Conservation (phyloP, 2,329 filamentous ascomycete species). For the Intubia oerlemansii region DNA sequence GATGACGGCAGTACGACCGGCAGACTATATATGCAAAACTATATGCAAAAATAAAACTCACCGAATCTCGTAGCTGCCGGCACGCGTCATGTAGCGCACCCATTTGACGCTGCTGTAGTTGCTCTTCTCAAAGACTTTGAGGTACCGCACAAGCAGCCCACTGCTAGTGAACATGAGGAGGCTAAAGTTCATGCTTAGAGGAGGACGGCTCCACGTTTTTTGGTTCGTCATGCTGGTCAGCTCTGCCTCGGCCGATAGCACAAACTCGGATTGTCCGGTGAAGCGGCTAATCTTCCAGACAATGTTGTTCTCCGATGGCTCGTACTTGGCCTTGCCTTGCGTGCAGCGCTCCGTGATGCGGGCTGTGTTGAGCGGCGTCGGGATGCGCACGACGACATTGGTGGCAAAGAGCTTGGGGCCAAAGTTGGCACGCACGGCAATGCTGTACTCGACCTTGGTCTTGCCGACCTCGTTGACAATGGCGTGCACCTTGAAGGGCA, state of each 20-base stretch:
- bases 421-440: conserved; percentile 93
- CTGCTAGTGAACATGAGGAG: conserved; percentile 97
- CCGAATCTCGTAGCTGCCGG: conserved; percentile 94
- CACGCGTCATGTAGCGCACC: conserved; percentile 97
- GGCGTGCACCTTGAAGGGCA: conserved; percentile 96
- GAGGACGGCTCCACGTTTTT: conserved; percentile 88
- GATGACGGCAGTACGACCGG: not conserved
- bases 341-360: conserved; percentile 82
- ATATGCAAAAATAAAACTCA: conserved; percentile 20
- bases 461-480: conserved; percentile 96
- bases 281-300: conserved; percentile 99
- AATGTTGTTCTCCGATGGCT: conserved; percentile 93
- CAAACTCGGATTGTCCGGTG: conserved; percentile 91
- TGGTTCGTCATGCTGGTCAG: conserved; percentile 96
- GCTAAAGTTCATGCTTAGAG: conserved; percentile 78
- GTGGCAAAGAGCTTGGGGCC: conserved; percentile 91
- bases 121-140: conserved; percentile 98
- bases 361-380: conserved; percentile 89
- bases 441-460: conserved; percentile 96
- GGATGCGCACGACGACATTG: conserved; percentile 84
- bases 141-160: conserved; percentile 73
- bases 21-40: too few species aligned
- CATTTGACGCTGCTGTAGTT: conserved; percentile 98
- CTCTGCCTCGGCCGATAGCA: conserved; percentile 80
- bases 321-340: conserved; percentile 95